Base-by-base conservation (phyloP, 1,284 basidiomycete species). In the Papiliotrema nemorosa region DNA sequence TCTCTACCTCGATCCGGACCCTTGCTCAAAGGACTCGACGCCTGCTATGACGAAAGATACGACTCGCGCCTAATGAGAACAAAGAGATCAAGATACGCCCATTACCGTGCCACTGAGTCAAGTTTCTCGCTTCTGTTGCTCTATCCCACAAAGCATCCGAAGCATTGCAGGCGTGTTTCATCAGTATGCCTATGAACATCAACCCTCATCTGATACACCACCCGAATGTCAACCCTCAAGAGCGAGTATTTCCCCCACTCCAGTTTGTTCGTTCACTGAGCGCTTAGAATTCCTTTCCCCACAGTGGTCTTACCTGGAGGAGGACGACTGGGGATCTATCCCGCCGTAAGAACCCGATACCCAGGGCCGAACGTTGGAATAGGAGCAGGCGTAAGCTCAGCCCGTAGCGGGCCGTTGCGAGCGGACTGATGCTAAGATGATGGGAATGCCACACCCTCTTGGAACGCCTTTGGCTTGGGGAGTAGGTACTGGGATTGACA, bases 371-470 rank as follows among this genome's bases (percentile, higher is more conserved):
- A 57, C 20, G 47, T 69, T 20, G 65, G 65, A 1, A 49, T 59
- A 27, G 67, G 67, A 6, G 52, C 67, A 13, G 65, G 62, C 12
- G 64, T 69, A 45, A 52, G 66, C 60, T 13, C 5, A 53, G 16
- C 31, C 9, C 26, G 41, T 40, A 26, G 7, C 37, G 1, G 9
- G n/a, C 16, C 39, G 35, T 38, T 25, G 6, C 5, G 4, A 20
- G 9, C 7, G n/a, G 18, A 37, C 38, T 27, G 39, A 44, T 71
- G 54, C 79, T 52, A 73, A 80, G 40, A 76, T 38, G 2, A 77
- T 77, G 21, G 80, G 80, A 16, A 74, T 51, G 49, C 78, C 68
- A 40, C 77, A 44, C 78, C 65, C 33, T 60, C 63, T 63, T 2
- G 65, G 62, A 1, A 46, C 50, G 12, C 55, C 54, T 4, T 52